These are phyloP conservation scores for Digitaria exilis DNA, from an alignment of 202 grass and related monocot genomes.

Conservation along the genomic window DNA sequence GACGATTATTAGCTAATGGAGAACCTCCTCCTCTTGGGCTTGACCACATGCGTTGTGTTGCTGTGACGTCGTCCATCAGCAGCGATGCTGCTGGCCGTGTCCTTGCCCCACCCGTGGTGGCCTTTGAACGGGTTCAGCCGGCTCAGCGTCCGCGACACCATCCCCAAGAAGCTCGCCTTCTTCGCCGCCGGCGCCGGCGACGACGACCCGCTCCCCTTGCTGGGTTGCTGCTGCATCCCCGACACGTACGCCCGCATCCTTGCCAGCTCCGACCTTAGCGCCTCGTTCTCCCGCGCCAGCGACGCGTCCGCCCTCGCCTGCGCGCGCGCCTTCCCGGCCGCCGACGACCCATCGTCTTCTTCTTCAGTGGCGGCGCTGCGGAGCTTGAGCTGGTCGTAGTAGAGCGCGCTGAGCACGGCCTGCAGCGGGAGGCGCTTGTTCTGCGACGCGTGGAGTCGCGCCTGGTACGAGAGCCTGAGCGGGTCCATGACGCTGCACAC, in stretches of 20 bases:
- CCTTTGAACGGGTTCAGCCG: slow-evolving; percentile 24
- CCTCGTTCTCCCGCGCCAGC: slow-evolving; percentile 77
- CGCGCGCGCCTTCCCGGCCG: slow-evolving; percentile 32
- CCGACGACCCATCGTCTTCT: not conserved
- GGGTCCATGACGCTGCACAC: slow-evolving; percentile 94
- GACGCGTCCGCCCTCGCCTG: slow-evolving; percentile 59
- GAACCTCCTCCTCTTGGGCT: slow-evolving; percentile 21
- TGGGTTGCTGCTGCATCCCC: slow-evolving; percentile 3
- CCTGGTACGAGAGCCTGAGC: slow-evolving; percentile 73
- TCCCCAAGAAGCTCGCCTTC: slow-evolving; percentile 49
- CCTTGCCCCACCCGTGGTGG: too few relatives aligned
- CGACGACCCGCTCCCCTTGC: slow-evolving; percentile 37
- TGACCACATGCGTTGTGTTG: not conserved
- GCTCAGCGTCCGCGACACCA: slow-evolving; percentile 23
- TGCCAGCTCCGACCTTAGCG: slow-evolving; percentile 59
- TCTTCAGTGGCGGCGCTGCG: slow-evolving; percentile 33
- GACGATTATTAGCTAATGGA: not conserved
- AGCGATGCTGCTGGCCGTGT: not conserved
- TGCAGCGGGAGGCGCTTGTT: slow-evolving; percentile 91
- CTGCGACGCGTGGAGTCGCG: slow-evolving; percentile 76
- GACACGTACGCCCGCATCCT: slow-evolving; percentile 66
- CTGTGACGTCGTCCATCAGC: not conserved
- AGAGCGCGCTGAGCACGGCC: slow-evolving; percentile 73
- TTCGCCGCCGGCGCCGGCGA: slow-evolving; percentile 9
- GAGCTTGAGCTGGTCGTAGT: slow-evolving; percentile 87